Evolutionary conservation across 768 basidiomycete genomes (phyloP).

Genomic region (Leccinum boreale): DNA sequence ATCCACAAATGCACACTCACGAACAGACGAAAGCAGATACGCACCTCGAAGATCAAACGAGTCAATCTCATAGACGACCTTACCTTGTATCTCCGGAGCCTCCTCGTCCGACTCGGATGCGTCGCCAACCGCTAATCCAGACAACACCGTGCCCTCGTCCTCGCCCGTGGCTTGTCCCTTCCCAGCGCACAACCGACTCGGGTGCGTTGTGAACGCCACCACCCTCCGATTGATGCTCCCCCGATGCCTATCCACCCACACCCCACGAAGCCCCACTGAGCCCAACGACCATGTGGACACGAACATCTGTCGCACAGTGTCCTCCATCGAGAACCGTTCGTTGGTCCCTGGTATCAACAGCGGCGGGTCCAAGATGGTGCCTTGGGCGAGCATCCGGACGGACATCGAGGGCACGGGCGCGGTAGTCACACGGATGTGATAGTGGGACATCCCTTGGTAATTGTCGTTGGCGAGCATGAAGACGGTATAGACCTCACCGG

Average conservation of each 20-base stretch:
- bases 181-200: not conserved
- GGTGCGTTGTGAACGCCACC: slow-evolving; percentile 22
- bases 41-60: slow-evolving; percentile 32
- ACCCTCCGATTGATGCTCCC: slow-evolving; percentile 17
- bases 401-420: slow-evolving; percentile 32
- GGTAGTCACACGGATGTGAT: slow-evolving; percentile 32
- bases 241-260: slow-evolving; percentile 22
- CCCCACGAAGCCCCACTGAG: slow-evolving; percentile 19
- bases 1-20: not conserved
- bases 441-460: slow-evolving; percentile 51
- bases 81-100: slow-evolving; percentile 10
- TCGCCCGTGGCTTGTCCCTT: not conserved
- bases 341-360: not conserved
- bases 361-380: not conserved
- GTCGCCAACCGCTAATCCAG: not conserved
- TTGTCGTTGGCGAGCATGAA: slow-evolving; percentile 43
- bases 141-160: not conserved
- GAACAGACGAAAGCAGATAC: not conserved
- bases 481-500: slow-evolving; percentile 37
- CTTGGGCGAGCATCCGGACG: slow-evolving; percentile 36
- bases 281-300: slow-evolving; percentile 19
- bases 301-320: slow-evolving; percentile 7
- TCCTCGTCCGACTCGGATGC: not conserved
- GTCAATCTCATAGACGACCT: slow-evolving; percentile 12
- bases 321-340: not conserved